phyloP scores from a whole-genome alignment of 257 asterid genomes.

The Penstemon newberryi region DNA sequence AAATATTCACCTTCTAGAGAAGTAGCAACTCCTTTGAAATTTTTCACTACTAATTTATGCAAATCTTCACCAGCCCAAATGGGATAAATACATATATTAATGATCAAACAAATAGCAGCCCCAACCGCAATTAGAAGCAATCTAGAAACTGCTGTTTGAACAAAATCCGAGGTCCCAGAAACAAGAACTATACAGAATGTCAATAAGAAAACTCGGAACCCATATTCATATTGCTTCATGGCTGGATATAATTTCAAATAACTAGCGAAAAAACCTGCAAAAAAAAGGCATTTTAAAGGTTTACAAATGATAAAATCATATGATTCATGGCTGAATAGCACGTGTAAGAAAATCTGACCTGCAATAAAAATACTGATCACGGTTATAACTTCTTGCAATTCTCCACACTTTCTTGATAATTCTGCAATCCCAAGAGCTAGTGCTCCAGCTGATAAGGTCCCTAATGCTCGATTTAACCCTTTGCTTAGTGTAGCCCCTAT shows the following conservation, averaged over 20 bases:
- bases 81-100: constrained; percentile 71
- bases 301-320: constrained; percentile 11
- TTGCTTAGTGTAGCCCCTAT: constrained; percentile 86
- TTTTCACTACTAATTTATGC: constrained; percentile 81
- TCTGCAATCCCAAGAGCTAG: constrained; percentile 76
- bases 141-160: constrained; percentile 70
- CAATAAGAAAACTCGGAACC: constrained; percentile 85
- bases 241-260: constrained; percentile 77
- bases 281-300: not conserved
- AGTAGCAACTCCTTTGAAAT: constrained; percentile 74
- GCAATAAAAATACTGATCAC: constrained; percentile 78
- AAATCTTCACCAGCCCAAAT: constrained; percentile 97
- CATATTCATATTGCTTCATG: constrained; percentile 89
- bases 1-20: constrained; percentile 66
- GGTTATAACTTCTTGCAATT: constrained; percentile 55
- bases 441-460: constrained; percentile 86
- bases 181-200: constrained; percentile 79
- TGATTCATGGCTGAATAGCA: too few species aligned
- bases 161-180: constrained; percentile 65
- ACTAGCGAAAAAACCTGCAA: constrained; percentile 65
- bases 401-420: constrained; percentile 59
- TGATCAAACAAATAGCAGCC: constrained; percentile 68
- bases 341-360: constrained; percentile 33
- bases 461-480: constrained; percentile 88
- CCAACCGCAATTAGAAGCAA: constrained; percentile 76